A percentile compares a stretch with the other conserved stretches of the same genome.
phyloP scores from a whole-genome alignment of 768 basidiomycete genomes.

The Russula sp. region DNA sequence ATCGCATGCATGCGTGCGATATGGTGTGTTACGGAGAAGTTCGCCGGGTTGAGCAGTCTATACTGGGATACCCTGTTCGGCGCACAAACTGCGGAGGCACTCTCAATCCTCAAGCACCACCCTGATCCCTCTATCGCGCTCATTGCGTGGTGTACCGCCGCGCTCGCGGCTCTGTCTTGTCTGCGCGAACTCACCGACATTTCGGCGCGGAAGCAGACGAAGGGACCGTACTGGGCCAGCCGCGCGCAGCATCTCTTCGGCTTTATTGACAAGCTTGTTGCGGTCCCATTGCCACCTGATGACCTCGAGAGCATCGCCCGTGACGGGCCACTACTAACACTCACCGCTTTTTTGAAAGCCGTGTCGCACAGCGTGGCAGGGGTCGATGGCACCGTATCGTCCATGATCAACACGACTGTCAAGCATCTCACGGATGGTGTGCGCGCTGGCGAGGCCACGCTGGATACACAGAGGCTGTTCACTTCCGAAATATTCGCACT shows the following conservation, averaged over 20 bases:
- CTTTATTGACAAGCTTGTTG: background rate
- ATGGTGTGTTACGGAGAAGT: constrained; percentile 22
- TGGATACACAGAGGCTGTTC: constrained; percentile 1
- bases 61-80: constrained; percentile 21
- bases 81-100: constrained; percentile 9
- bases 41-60: background rate
- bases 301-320: background rate
- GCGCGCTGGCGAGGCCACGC: background rate
- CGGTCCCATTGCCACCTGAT: background rate
- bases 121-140: background rate
- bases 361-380: background rate
- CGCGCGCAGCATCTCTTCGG: background rate
- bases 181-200: constrained; percentile 11
- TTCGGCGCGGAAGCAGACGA: background rate
- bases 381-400: background rate
- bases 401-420: constrained; percentile 5
- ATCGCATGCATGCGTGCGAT: constrained; percentile 3
- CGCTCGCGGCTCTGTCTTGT: constrained; percentile 7
- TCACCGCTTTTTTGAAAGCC: background rate
- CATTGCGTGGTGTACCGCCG: constrained; percentile 6
- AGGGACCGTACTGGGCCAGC: constrained; percentile 4
- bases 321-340: constrained; percentile 3
- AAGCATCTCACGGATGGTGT: constrained; percentile 7
- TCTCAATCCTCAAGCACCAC: constrained; percentile 5
- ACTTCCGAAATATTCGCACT: background rate